Evolutionary conservation across 192 early-diverging fungal species (phyloP).

Genomic region (Coemansia sp.): DNA sequence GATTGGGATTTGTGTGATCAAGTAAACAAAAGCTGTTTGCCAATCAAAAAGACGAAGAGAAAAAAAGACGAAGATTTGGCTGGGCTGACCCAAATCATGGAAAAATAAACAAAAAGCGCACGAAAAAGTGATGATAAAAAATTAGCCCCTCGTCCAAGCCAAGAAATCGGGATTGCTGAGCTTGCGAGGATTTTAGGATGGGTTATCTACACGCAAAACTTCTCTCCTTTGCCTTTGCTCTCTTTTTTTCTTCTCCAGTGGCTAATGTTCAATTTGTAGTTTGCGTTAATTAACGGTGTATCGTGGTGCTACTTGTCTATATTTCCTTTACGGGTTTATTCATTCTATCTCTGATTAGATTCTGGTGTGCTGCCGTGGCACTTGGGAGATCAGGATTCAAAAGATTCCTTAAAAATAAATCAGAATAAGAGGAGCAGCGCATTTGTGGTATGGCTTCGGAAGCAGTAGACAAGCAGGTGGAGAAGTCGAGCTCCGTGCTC

Average conservation of each 20-base stretch:
- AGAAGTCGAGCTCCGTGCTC: constrained; percentile 41
- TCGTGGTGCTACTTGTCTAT: background rate
- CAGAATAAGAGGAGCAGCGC: background rate
- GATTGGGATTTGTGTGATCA: too few relatives aligned
- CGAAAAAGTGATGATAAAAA: background rate
- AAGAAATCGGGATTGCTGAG: background rate
- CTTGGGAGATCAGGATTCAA: background rate
- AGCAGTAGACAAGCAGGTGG: constrained; percentile 25
- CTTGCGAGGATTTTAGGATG: background rate
- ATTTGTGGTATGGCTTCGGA: background rate
- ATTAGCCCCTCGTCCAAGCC: too few relatives aligned
- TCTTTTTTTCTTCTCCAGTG: background rate
- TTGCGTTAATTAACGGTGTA: background rate
- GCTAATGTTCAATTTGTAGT: background rate
- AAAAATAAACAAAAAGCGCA: background rate
- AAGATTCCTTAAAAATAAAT: background rate
- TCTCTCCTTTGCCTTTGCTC: background rate
- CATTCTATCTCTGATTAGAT: background rate
- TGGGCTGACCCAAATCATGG: background rate
- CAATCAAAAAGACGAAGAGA: too few relatives aligned
- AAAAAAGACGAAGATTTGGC: too few relatives aligned
- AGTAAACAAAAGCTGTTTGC: too few relatives aligned
- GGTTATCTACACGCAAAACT: background rate
- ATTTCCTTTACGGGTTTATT: background rate
- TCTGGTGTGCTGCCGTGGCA: background rate